These are phyloP conservation scores for Phytophthora boehmeriae DNA, from an alignment of 352 stramenopile genomes.

Conservation along the genomic window DNA sequence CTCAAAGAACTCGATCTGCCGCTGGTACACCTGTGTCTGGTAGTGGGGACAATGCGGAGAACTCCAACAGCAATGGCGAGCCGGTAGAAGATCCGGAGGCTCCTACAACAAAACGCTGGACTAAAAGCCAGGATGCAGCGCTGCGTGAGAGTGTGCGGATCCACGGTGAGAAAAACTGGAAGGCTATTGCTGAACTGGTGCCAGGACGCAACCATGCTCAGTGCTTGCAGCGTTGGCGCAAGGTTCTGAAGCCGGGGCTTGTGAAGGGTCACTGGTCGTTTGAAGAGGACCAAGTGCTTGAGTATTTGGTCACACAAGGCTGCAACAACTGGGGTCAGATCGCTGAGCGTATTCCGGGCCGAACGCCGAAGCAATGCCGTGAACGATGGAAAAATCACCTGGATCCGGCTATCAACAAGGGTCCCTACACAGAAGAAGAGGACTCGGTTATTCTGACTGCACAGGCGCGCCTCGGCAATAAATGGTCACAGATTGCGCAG, in stretches of 20 bases:
- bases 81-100: constrained; percentile 65
- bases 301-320: constrained; percentile 87
- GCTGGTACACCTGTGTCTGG: constrained; percentile 19
- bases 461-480: constrained; percentile 93
- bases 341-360: constrained; percentile 90
- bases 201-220: constrained; percentile 87
- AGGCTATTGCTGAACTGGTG: constrained; percentile 86
- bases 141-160: constrained; percentile 84
- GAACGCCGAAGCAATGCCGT: constrained; percentile 92
- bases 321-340: constrained; percentile 95
- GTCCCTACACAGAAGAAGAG: constrained; percentile 94
- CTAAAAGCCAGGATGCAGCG: constrained; percentile 84
- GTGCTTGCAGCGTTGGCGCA: constrained; percentile 90
- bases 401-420: constrained; percentile 93
- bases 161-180: constrained; percentile 91
- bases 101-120: constrained; percentile 88
- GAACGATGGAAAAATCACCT: constrained; percentile 92
- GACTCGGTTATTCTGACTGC: constrained; percentile 92
- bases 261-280: constrained; percentile 96
- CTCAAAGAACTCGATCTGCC: constrained; percentile 64
- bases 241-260: constrained; percentile 94
- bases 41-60: constrained; percentile 33
- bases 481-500: constrained; percentile 97
- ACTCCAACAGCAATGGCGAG: constrained; percentile 43
- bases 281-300: constrained; percentile 94